Base-by-base conservation (phyloP, 108 stramenopile genomes). In the Aurantiochytrium sp. region DNA sequence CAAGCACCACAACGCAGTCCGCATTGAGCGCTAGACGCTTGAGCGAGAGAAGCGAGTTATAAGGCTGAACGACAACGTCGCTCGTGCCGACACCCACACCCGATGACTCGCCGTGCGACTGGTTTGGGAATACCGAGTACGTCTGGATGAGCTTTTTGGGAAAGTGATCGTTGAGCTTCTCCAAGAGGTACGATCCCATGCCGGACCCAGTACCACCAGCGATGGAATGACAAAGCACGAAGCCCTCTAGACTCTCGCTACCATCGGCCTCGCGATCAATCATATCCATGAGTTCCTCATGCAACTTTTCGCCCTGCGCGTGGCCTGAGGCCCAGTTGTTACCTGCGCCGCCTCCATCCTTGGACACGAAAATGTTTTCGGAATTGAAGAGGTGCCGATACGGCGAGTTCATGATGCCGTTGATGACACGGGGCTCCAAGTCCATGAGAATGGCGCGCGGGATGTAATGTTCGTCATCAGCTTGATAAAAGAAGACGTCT, bases 61-160 rank as follows among this genome's bases (percentile, higher is more conserved):
- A 99, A 5, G 99, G 99, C 92, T 98, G 97, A 57, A 99, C 99
- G 12, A 99, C 99, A 29, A 99, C 99, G 91, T 99, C 99, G 44
- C 92, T 93, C 18, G 88, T 45, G 1, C 76, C 57, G 64, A 69
- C 64, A 10, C 64, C 64, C 16, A 83, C 76, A 83, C 76, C 76
- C 45, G 51, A 53, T 12, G 19, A 6, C 89, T 97, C 96, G 91
- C 93, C 94, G 87, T 95, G 93, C 28, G 93, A 93, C 97, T 97
- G 97, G 92, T 97, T 97, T 5, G 99, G 99, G 92, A 99, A 99
- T 47, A 99, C 99, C 28, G 96, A 96, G 91, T 99, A 99, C 3
- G 99, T 99, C 92, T 98, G 97, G 18, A 98, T 95, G 73, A 99
- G 90, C 92, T 99, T 99, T 92, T 98, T 99, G 19, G 99, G 99